Percentiles rank a stretch among this genome's conserved stretches.
Conservation (phyloP, 495 filamentous ascomycete genomes). For the Penicillium cosmopolitanum region DNA sequence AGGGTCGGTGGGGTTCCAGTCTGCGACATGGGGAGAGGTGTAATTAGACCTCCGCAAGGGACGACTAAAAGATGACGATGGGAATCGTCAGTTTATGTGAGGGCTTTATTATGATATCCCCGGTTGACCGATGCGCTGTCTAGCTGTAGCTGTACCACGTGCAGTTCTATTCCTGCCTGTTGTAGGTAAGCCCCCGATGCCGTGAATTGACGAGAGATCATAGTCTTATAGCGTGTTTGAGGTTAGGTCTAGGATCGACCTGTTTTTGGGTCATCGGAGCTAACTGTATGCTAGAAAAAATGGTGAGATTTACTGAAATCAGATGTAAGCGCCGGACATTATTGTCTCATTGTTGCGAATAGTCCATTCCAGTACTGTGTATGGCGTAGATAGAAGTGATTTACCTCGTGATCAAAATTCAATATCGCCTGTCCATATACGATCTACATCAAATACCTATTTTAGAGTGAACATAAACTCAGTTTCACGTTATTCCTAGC, state of each 20-base stretch:
- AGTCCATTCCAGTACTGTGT: no score
- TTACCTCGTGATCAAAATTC: no score
- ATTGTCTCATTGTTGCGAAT: no score
- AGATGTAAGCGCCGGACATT: no score
- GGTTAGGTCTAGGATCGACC: neutral
- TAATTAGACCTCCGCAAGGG: slow-evolving; percentile 3
- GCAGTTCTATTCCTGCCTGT: neutral
- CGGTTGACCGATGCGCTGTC: neutral
- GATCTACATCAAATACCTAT: no score
- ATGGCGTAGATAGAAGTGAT: no score
- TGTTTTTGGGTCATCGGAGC: neutral
- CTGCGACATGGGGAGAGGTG: neutral
- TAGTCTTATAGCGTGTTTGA: neutral
- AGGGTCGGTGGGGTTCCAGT: neutral
- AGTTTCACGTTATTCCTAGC: no score
- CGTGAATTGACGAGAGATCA: neutral
- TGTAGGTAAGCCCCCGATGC: neutral
- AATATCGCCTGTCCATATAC: no score
- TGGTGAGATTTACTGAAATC: no score
- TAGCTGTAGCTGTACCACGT: neutral
- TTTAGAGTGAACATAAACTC: no score
- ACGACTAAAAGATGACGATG: neutral
- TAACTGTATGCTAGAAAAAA: no score
- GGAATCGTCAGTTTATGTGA: neutral
- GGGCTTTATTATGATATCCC: slow-evolving; percentile 3